Conservation (phyloP, 164 flowering plant species). For the Vitis riparia region DNA sequence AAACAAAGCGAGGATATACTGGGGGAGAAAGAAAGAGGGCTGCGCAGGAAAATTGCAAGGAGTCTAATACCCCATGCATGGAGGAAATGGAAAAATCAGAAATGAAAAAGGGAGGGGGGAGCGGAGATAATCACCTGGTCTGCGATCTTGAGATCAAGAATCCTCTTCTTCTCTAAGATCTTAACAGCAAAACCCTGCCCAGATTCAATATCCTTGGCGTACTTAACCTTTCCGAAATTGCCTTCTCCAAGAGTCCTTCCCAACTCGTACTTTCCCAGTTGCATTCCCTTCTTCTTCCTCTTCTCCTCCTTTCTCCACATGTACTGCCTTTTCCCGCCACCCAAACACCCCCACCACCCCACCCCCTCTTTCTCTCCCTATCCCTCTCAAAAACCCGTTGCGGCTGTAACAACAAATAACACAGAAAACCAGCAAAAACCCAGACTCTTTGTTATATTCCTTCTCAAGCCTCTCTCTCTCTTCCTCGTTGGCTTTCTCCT, state of each 20-base stretch:
- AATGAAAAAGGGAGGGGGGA: not conserved
- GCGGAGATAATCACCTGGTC: constrained; percentile 54
- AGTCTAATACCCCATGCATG: not conserved
- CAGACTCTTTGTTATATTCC: too few species aligned
- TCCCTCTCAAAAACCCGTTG: not conserved
- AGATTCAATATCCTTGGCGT: constrained; percentile 56
- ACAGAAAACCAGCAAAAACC: too few species aligned
- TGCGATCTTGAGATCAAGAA: constrained; percentile 59
- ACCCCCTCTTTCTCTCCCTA: constrained; percentile 3
- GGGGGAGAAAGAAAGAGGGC: not conserved
- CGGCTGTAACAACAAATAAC: too few species aligned
- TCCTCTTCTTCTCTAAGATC: constrained; percentile 67
- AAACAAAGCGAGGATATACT: too few species aligned
- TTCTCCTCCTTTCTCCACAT: constrained; percentile 29
- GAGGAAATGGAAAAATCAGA: not conserved
- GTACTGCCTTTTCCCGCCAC: too few species aligned
- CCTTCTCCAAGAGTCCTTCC: constrained; percentile 88
- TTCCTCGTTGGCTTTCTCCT: too few species aligned
- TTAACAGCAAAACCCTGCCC: constrained; percentile 78
- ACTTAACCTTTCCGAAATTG: constrained; percentile 87
- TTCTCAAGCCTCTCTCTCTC: too few species aligned
- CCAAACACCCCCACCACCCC: not conserved
- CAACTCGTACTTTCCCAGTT: constrained; percentile 84
- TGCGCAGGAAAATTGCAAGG: not conserved
- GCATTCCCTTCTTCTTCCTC: constrained; percentile 52